Percentiles rank a stretch among this genome's conserved stretches.
These are phyloP conservation scores for Colletotrichum sp. DNA, from an alignment of 2,329 filamentous ascomycete genomes.

Conservation along the genomic window DNA sequence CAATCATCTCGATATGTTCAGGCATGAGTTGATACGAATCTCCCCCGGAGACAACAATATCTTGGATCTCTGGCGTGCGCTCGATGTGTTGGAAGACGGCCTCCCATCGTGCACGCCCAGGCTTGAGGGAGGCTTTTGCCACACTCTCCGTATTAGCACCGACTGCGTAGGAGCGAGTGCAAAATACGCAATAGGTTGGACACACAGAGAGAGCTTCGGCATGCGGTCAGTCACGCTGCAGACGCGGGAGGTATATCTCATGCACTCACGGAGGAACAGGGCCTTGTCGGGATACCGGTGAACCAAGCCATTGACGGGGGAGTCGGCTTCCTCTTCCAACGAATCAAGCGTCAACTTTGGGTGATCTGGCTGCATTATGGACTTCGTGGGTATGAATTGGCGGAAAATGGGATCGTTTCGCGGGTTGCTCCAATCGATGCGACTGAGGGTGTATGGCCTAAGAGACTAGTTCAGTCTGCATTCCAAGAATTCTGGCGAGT, in stretches of 20 bases:
- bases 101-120: slow-evolving; percentile 54
- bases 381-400: slow-evolving; percentile 65
- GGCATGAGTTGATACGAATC: slow-evolving; percentile 64
- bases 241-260: background rate
- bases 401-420: slow-evolving; percentile 63
- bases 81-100: slow-evolving; percentile 62
- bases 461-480: background rate
- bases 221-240: background rate
- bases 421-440: slow-evolving; percentile 64
- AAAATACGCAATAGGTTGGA: slow-evolving; percentile 67
- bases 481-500: background rate
- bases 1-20: slow-evolving; percentile 57
- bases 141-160: slow-evolving; percentile 60
- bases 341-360: slow-evolving; percentile 61
- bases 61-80: slow-evolving; percentile 51
- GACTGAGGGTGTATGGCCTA: slow-evolving; percentile 63
- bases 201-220: slow-evolving; percentile 61
- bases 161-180: slow-evolving; percentile 65
- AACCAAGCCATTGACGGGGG: slow-evolving; percentile 61
- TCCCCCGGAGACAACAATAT: slow-evolving; percentile 68
- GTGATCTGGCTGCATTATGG: slow-evolving; percentile 58
- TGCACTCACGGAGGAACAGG: slow-evolving; percentile 62
- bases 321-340: slow-evolving; percentile 61
- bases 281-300: slow-evolving; percentile 70
- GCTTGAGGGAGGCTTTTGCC: slow-evolving; percentile 47